Evolutionary conservation across 371 early-diverging fungal species (phyloP).

Genomic region (Apophysomyces ossiformis): DNA sequence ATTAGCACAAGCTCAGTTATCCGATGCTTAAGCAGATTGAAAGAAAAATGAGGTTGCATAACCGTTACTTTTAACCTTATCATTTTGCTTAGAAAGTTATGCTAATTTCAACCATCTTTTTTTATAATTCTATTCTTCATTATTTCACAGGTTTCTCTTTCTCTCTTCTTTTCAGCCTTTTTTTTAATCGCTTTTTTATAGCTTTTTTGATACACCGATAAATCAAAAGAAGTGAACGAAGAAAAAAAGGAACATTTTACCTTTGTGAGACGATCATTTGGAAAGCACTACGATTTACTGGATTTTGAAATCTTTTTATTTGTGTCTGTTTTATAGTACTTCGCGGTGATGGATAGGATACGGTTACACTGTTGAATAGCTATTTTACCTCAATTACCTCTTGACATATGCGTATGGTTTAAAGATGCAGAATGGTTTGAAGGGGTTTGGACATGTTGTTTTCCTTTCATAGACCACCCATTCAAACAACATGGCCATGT

Average conservation of each 20-base stretch:
- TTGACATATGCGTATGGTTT: too few species aligned
- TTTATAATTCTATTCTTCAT: neutral
- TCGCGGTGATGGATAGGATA: too few species aligned
- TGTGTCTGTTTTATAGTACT: too few species aligned
- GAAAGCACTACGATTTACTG: too few species aligned
- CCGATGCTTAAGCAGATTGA: conserved; percentile 36
- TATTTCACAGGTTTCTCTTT: neutral
- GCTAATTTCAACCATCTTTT: neutral
- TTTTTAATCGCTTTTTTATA: neutral
- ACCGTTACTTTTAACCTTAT: neutral
- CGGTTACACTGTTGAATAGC: too few species aligned
- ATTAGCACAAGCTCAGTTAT: conserved; percentile 52
- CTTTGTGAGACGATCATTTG: too few species aligned
- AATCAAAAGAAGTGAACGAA: conserved; percentile 7
- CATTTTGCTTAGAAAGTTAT: conserved; percentile 2
- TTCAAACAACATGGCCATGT: too few species aligned
- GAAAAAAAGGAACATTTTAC: neutral
- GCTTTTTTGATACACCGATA: conserved; percentile 9
- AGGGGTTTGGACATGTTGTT: too few species aligned
- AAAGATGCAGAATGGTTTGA: too few species aligned
- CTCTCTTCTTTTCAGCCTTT: neutral
- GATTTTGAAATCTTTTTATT: too few species aligned
- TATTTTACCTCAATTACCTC: too few species aligned
- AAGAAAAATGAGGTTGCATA: conserved; percentile 5
- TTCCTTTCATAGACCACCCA: too few species aligned